Percentiles rank a stretch among this genome's conserved stretches.
phyloP scores from a whole-genome alignment of 768 basidiomycete genomes.

The Leccinellum luteum region DNA sequence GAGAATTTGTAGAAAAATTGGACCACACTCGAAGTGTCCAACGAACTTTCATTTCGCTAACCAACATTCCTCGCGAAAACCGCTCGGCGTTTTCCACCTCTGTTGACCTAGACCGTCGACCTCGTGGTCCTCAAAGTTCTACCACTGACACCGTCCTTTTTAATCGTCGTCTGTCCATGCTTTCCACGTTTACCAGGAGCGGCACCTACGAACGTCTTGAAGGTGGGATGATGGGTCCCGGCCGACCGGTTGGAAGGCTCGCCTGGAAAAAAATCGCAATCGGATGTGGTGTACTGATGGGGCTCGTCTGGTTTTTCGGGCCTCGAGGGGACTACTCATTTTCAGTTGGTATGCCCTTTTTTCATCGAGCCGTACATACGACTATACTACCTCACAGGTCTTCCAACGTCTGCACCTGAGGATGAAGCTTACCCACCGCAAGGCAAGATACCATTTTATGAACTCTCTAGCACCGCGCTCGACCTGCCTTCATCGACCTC shows the following conservation, averaged over 20 bases:
- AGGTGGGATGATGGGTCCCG: conserved; percentile 52
- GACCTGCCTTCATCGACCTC: background rate
- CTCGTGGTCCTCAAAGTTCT: conserved; percentile 22
- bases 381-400: conserved; percentile 3
- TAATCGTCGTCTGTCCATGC: conserved; percentile 17
- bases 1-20: background rate
- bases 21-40: no score
- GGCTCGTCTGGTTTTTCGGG: conserved; percentile 65
- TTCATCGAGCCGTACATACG: background rate
- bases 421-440: conserved; percentile 23
- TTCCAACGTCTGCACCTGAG: conserved; percentile 17
- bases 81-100: conserved; percentile 30
- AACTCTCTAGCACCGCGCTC: background rate
- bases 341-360: conserved; percentile 19
- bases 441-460: conserved; percentile 12
- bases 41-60: background rate
- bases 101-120: conserved; percentile 23
- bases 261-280: conserved; percentile 69
- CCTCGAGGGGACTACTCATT: conserved; percentile 34
- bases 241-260: conserved; percentile 34
- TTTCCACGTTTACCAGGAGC: conserved; percentile 35
- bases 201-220: conserved; percentile 60
- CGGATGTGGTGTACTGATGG: conserved; percentile 53
- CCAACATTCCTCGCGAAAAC: conserved; percentile 22
- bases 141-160: background rate